phyloP scores from a whole-genome alignment of 345 rosid genomes.

The Pseudoturritis turrita region DNA sequence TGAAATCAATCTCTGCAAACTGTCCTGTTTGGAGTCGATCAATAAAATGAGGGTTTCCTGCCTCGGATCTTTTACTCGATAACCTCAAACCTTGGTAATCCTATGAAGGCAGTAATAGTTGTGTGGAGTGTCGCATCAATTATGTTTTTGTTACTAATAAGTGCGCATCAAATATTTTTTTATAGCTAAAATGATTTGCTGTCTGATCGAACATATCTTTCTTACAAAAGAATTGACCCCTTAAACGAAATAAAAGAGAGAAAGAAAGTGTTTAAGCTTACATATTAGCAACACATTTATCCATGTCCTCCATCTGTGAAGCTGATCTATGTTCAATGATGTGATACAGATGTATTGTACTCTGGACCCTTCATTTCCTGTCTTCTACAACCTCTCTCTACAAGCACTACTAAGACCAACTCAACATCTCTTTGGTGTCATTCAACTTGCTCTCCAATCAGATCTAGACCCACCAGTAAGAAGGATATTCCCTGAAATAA shows the following conservation, averaged over 20 bases:
- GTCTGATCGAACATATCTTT: too few species aligned
- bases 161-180: too few species aligned
- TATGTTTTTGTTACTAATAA: too few species aligned
- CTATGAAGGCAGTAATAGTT: too few species aligned
- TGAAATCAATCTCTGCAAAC: too few species aligned
- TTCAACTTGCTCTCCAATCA: conserved; percentile 91
- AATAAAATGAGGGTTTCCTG: too few species aligned
- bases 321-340: conserved; percentile 16
- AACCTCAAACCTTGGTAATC: too few species aligned
- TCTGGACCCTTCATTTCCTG: conserved; percentile 20
- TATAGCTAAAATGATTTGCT: too few species aligned
- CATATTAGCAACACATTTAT: conserved; percentile 32
- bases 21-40: too few species aligned
- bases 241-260: conserved; percentile 32
- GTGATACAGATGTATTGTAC: conserved; percentile 2
- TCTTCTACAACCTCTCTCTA: conserved; percentile 20
- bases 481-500: conserved; percentile 93
- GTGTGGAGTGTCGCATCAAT: too few species aligned
- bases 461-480: conserved; percentile 89
- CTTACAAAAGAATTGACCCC: conserved; percentile 54
- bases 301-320: conserved; percentile 16
- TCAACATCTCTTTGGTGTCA: conserved; percentile 31
- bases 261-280: conserved; percentile 7
- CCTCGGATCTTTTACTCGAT: too few species aligned
- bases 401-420: conserved; percentile 4